Conservation (phyloP, 2,329 filamentous ascomycete species). For the Aureobasidium sp. region DNA sequence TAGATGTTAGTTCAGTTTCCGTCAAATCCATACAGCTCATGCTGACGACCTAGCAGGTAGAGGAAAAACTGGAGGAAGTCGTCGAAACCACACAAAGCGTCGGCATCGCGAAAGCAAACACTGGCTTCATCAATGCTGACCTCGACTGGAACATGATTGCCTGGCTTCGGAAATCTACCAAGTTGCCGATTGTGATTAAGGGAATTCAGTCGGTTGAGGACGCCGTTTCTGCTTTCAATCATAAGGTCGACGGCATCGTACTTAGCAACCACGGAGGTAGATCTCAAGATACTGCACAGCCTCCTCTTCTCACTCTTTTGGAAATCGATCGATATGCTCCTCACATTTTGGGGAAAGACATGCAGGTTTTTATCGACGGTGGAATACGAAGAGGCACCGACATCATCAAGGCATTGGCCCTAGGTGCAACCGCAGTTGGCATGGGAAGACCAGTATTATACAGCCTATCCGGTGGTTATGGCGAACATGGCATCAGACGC, state of each 20-base stretch:
- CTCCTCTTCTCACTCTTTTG: slow-evolving; percentile 52
- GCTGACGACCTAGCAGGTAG: slow-evolving; percentile 5
- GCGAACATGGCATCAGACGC: slow-evolving; percentile 41
- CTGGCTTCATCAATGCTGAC: slow-evolving; percentile 23
- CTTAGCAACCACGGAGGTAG: slow-evolving; percentile 47
- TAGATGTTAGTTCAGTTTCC: background rate
- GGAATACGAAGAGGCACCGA: slow-evolving; percentile 58
- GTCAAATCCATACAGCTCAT: background rate
- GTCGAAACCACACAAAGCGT: slow-evolving; percentile 18
- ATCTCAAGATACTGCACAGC: slow-evolving; percentile 43
- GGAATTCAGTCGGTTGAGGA: slow-evolving; percentile 35
- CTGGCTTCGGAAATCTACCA: slow-evolving; percentile 18
- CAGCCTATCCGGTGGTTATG: slow-evolving; percentile 46
- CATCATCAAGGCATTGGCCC: slow-evolving; percentile 57
- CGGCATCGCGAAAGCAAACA: slow-evolving; percentile 22
- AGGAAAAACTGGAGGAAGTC: slow-evolving; percentile 20
- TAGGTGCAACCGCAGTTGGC: slow-evolving; percentile 53
- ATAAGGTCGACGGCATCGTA: slow-evolving; percentile 39
- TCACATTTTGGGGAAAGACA: slow-evolving; percentile 44
- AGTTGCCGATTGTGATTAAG: slow-evolving; percentile 25
- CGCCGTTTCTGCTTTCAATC: slow-evolving; percentile 33
- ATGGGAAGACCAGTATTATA: slow-evolving; percentile 38
- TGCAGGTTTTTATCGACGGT: slow-evolving; percentile 57
- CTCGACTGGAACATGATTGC: slow-evolving; percentile 22
- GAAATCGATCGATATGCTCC: slow-evolving; percentile 56